phyloP scores from a whole-genome alignment of 2,329 filamentous ascomycete genomes.

The Cryphonectria nitschkei region DNA sequence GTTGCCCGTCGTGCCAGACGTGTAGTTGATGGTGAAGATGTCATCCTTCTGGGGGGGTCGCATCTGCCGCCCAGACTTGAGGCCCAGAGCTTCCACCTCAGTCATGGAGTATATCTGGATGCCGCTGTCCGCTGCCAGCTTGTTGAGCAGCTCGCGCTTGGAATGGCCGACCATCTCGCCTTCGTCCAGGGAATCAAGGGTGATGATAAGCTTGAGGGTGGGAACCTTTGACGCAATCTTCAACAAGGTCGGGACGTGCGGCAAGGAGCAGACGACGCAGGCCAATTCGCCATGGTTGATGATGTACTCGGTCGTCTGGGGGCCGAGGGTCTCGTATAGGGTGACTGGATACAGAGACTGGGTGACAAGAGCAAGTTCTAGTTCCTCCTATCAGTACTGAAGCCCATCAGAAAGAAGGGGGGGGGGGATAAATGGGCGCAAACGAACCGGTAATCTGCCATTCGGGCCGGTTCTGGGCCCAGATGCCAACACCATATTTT shows the following conservation, averaged over 20 bases:
- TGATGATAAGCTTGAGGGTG: constrained; percentile 83
- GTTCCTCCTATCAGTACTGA: constrained; percentile 4
- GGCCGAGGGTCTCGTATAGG: constrained; percentile 93
- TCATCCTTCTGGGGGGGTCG: constrained; percentile 76
- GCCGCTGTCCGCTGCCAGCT: constrained; percentile 73
- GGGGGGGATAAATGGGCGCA: not conserved
- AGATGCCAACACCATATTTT: constrained; percentile 78
- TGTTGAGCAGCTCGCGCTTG: constrained; percentile 77
- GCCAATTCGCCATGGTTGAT: constrained; percentile 83
- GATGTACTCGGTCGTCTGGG: constrained; percentile 91
- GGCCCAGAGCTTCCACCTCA: constrained; percentile 82
- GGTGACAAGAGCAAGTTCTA: constrained; percentile 84
- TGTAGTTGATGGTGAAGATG: constrained; percentile 88
- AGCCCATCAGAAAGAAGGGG: too few relatives aligned
- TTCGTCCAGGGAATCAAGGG: constrained; percentile 78
- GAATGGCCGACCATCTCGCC: constrained; percentile 78
- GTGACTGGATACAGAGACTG: constrained; percentile 90
- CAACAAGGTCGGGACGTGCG: constrained; percentile 79
- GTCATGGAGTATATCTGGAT: constrained; percentile 78
- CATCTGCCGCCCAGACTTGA: constrained; percentile 68
- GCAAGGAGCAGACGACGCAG: constrained; percentile 77
- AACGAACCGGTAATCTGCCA: constrained; percentile 78
- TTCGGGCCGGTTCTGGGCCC: constrained; percentile 86
- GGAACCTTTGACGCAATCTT: constrained; percentile 79
- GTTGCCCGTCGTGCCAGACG: constrained; percentile 80